Evolutionary conservation across 2,329 filamentous ascomycete species (phyloP).

Genomic region (Pseudohalonectria lignicola): DNA sequence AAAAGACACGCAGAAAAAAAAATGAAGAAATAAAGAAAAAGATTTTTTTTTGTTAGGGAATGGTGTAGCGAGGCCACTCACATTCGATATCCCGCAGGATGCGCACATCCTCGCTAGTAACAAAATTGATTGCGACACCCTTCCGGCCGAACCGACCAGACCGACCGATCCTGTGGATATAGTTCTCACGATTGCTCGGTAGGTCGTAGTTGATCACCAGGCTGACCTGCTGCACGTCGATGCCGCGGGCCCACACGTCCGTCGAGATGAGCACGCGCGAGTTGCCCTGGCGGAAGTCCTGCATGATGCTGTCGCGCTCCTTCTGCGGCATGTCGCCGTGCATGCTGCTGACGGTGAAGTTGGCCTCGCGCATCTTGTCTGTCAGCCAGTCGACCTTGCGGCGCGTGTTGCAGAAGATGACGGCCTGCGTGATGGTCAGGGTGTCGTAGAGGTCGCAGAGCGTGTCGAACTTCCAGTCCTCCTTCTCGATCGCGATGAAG

Average conservation of each 20-base stretch:
- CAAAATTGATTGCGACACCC: conserved; percentile 99
- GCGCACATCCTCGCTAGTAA: conserved; percentile 95
- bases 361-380: conserved; percentile 95
- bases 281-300: conserved; percentile 98
- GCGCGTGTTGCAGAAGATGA: conserved; percentile 99
- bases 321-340: conserved; percentile 98
- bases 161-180: conserved; percentile 99
- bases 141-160: conserved; percentile 99
- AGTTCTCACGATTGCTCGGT: conserved; percentile 98
- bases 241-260: conserved; percentile 95
- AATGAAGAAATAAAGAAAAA: too few relatives aligned
- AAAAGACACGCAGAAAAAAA: background rate
- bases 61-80: background rate
- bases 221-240: conserved; percentile 98
- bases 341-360: conserved; percentile 99
- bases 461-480: conserved; percentile 99
- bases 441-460: conserved; percentile 99
- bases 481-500: conserved; percentile 99
- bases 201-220: conserved; percentile 99
- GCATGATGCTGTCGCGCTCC: conserved; percentile 99
- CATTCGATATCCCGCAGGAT: conserved; percentile 99
- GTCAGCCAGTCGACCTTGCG: conserved; percentile 99
- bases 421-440: conserved; percentile 96
- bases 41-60: too few relatives aligned
- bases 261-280: conserved; percentile 98